Base-by-base conservation (phyloP, 2,329 filamentous ascomycete species). In the Didymosphaeria variabile region DNA sequence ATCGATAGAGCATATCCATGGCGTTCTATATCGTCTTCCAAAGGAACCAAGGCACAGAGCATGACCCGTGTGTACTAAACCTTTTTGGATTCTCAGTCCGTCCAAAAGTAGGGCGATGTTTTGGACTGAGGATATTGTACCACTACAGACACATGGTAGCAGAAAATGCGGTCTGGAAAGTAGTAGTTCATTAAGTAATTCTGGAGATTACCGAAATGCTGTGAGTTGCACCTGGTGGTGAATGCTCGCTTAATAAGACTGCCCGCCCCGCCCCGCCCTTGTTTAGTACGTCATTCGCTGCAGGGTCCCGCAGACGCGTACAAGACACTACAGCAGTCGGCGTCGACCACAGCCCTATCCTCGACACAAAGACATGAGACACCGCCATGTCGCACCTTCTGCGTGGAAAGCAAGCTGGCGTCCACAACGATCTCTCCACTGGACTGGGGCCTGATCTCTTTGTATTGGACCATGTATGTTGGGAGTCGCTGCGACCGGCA, bases 371-470 rank as follows among this genome's bases (percentile, higher is more conserved):
- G 71, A 68, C 63, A 76, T 76, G 75, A 74, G 47, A 68, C 63
- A 64, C 61, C 72, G 71, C 59, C 59, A 97, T 97, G 94, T 89
- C 94, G 58, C 88, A 91, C 71, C 94, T 98, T 77, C 83, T 99
- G 65, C 87, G 95, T 77, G 91, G 92, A 71, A 97, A 97, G 85
- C 95, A 98, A 85, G 88, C 93, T 59, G 95, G 95, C 73, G 91
- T 99, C 71, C 91, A 93, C 77, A 92, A 90, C 80, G 95, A 98
- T 81, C 86, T 99, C 67, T 97, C 94, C 55, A 89, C 89, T 19
- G 91, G 90, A 67, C 88, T 98, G 65, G 84, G 88, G 19, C 87
- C 92, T 40, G 91, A 92, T 63, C 82, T 92, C 15, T 97, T 98
- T 76, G 83, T 87, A 61, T 87, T 94, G 26, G 93, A 97, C 76